Evolutionary conservation across 441 rosid species (phyloP), one percentile per base, ranked within the genome.

Genomic region (Euphorbia corollata): DNA sequence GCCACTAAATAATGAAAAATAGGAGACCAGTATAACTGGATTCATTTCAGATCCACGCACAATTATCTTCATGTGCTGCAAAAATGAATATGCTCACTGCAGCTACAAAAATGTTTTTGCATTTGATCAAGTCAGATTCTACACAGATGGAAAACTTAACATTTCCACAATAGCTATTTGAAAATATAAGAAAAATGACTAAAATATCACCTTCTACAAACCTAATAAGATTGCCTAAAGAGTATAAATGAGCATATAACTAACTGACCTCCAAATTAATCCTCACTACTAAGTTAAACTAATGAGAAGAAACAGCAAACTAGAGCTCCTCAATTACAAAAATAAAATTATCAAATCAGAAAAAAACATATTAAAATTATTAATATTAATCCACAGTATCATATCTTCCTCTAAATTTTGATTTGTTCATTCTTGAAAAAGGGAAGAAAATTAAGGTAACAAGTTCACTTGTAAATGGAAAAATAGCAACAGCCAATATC

Each of bases 11-110:
- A 84, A 61, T 68, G 71, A 72, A 38, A 82, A 61, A 55, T 71
- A 61, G 8, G 67, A 77, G 67, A 80, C 74, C 73, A 75, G 53
- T 78, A 71, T 59, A 15, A 63, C 43, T 2, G 64, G 63, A n/a
- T 74, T 76, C 93, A 84, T 86, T 69, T 74, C 71, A 63, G 60
- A 57, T 38, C 50, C 77, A 68, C 10, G 11, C 41, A 32, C 45
- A 53, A 18, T 51, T 27, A 73, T 55, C 75, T 24, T 61, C 36
- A 23, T 16, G 47, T 43, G 19, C 24, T 67, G 27, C 32, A 4
- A 63, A 65, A 65, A 67, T 27, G 65, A 71, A 72, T 62, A 54
- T 59, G 61, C 66, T 53, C 23, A 32, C 48, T 56, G 62, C 65
- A 67, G 51, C 73, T 38, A 50, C 47, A 23, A 13, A 34, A 55